Conservation (phyloP, 2,329 filamentous ascomycete species). For the Amylocarpus encephaloides region DNA sequence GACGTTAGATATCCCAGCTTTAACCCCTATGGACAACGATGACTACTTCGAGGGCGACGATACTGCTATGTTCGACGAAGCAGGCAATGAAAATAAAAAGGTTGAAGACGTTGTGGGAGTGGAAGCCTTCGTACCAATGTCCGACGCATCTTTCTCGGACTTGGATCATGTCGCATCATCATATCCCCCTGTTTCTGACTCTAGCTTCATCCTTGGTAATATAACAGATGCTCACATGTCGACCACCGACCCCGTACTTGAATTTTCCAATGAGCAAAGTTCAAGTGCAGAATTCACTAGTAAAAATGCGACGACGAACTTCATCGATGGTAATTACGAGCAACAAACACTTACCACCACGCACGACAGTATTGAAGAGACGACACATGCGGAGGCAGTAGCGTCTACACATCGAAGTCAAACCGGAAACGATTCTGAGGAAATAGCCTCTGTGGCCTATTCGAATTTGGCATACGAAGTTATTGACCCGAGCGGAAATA, state of each 20-base stretch:
- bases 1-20: neutral
- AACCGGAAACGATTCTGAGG: no score
- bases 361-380: no score
- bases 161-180: neutral
- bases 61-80: neutral
- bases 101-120: neutral
- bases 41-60: conserved; percentile 1
- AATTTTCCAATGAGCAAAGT: neutral
- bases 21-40: neutral
- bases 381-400: no score
- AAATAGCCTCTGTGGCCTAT: no score
- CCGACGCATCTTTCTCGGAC: neutral
- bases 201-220: neutral
- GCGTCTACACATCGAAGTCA: no score
- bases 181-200: neutral
- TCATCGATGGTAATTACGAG: no score
- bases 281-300: no score
- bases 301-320: no score
- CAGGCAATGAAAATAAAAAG: neutral
- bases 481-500: no score
- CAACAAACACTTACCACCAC: no score
- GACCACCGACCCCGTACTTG: neutral
- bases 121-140: neutral
- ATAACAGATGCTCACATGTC: neutral
- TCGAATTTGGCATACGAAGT: no score